Base-by-base conservation (phyloP, 805 yeast species). In the Starmerella vaccinii region DNA sequence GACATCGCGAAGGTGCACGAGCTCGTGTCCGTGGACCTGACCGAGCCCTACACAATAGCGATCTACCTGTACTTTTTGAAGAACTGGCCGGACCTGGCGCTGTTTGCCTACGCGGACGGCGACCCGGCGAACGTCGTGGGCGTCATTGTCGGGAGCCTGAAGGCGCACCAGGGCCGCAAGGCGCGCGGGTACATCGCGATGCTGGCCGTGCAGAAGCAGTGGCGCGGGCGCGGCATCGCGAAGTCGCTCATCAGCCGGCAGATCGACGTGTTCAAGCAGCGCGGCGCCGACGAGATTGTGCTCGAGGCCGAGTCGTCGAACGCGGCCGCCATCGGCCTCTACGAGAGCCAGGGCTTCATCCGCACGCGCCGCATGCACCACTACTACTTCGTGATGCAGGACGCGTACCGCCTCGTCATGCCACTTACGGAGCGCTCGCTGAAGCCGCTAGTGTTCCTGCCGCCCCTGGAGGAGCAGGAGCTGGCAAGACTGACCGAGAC, bases 31-130 rank as follows among this genome's bases (percentile, higher is more conserved):
- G 71, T 70, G 10, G 92, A 89, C 64, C 71, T 92, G 35, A 82
- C 92, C 26, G 98, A 92, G 65, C 97, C 98, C 0, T 92, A 92
- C 64, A 89, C 97, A 4, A 76, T 86, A 18, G 92, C 86, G 61
- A 97, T 92, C 2, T 92, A 89, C 66, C 76, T 95, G 63, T 92
- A 82, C 68, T 92, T 92, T 63, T 69, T 92, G 39, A 82, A 83
- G 59, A 82, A 81, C 59, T 89, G 97, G 96, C 96, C 97, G 1
- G 81, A 83, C 43, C 73, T 88, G 51, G 83, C 95, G 53, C 75
- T 76, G 48, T 61, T 84, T 34, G 67, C 67, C 16, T 57, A 54
- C 49, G 74, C 74, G 51, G 73, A 71, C 44, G 58, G 38, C 18
- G 63, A 61, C 6, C 56, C 56, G 7, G 53, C 41, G 5, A 54